A percentile compares a stretch with the other conserved stretches of the same genome.
These are phyloP conservation scores for Ceratopteris richardii DNA, from an alignment of 75 land plant genomes.

Conservation along the genomic window DNA sequence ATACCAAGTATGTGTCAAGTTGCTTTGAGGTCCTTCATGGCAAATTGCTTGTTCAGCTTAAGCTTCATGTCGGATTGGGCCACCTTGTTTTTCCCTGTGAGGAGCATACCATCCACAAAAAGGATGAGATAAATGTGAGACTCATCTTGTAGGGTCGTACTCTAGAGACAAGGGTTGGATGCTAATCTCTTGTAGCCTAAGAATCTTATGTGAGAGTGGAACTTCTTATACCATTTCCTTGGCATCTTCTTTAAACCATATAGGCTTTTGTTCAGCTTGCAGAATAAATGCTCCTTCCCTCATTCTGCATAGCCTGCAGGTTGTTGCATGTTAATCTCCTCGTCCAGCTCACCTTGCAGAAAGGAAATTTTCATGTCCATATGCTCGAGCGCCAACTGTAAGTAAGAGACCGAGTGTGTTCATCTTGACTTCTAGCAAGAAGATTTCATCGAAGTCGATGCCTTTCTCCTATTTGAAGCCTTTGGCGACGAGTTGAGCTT, in stretches of 20 bases:
- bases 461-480: constrained; percentile 1
- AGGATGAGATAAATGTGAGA: neutral
- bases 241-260: constrained; percentile 10
- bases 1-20: constrained; percentile 10
- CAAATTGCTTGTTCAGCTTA: constrained; percentile 4
- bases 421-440: neutral
- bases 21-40: constrained; percentile 10
- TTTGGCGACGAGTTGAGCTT: neutral
- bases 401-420: neutral
- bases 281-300: constrained; percentile 11
- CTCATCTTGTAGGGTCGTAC: neutral
- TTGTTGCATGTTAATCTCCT: constrained; percentile 10
- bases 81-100: neutral
- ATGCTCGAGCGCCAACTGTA: neutral
- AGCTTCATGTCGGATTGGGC: neutral
- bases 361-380: constrained; percentile 11
- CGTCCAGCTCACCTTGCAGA: constrained; percentile 8
- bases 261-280: constrained; percentile 3
- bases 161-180: neutral
- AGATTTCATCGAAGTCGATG: neutral
- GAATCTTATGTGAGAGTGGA: neutral
- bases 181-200: neutral
- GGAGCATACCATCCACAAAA: neutral
- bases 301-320: constrained; percentile 3
- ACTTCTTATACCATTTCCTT: constrained; percentile 5